Evolutionary conservation across 1,139 yeast genomes (phyloP), one percentile per base, ranked within the genome.

Genomic region (Yamadazyma aaseri): DNA sequence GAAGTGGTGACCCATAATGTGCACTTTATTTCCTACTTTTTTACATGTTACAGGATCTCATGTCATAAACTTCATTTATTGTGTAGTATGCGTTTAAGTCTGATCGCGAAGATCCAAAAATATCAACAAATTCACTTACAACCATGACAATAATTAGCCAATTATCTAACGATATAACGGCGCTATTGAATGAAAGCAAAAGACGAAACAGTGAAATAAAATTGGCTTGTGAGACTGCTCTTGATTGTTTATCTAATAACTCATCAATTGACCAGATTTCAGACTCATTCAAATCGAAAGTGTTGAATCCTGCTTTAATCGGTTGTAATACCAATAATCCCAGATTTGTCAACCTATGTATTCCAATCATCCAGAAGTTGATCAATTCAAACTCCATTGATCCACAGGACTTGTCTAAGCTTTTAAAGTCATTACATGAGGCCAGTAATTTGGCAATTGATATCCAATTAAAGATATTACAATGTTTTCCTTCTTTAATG

Each of bases 391-490:
- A 63, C 14, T 72, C 56, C 2, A 45, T 90, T 8, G 79, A 87
- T 0, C 58, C 66, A 1, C 60, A 65, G 2, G 71, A 76, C 36
- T 56, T 86, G 17, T 65, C 66, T 17, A 56, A 72, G 5, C 67
- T 89, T 5, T 60, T 90, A 20, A 81, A 76, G 23, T 81, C 92
- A 0, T 66, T 90, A 25, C 63, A 67, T 26, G 94, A 85, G 38
- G 86, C 95, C 0, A 75, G 94, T 0, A 81, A 79, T 49, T 63
- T 85, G 26, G 86, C 94, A 0, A 70, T 77, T 20, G 97, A 92
- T 33, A 83, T 86, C 30, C 97, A 90, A 56, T 69, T 92, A 41
- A 82, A 89, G 49, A 82, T 89, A n/a, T 63, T 92, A 23, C 98
- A 92, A 60, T 71, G 87, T 20, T 65, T 90, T 20, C 97, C 97